Percentiles rank a stretch among this genome's conserved stretches.
Conservation (phyloP, 345 rosid species). For the Eutrema heterophyllum region DNA sequence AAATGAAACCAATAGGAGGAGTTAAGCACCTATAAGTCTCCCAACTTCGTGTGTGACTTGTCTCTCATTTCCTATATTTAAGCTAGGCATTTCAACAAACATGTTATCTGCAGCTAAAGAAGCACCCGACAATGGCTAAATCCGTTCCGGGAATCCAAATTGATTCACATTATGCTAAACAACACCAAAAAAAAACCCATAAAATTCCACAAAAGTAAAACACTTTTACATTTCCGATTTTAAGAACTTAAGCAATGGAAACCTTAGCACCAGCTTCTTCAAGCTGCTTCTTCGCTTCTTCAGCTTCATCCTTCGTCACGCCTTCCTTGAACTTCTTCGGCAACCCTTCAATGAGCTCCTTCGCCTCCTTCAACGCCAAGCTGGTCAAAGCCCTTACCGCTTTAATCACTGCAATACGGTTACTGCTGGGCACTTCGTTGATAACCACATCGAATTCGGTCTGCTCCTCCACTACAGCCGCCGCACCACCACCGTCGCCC, state of each 20-base stretch:
- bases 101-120: background rate
- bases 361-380: slow-evolving; percentile 78
- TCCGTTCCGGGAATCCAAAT: background rate
- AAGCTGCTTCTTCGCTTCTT: slow-evolving; percentile 71
- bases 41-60: background rate
- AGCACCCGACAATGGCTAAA: background rate
- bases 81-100: slow-evolving; percentile 12
- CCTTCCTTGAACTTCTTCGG: slow-evolving; percentile 89
- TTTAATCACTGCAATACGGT: slow-evolving; percentile 72
- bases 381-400: slow-evolving; percentile 62
- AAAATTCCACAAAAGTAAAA: background rate
- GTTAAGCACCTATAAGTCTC: too few species aligned
- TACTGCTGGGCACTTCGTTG: slow-evolving; percentile 58
- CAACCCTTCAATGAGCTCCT: slow-evolving; percentile 73
- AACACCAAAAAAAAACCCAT: background rate
- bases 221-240: slow-evolving; percentile 18
- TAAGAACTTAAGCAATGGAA: slow-evolving; percentile 40
- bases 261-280: slow-evolving; percentile 76
- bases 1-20: too few species aligned
- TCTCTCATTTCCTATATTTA: background rate
- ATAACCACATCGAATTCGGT: slow-evolving; percentile 77
- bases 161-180: slow-evolving; percentile 12
- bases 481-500: slow-evolving; percentile 23
- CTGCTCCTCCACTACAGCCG: slow-evolving; percentile 52
- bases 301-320: slow-evolving; percentile 69